Conservation (phyloP, 805 yeast species). For the Clavispora vitiphila region DNA sequence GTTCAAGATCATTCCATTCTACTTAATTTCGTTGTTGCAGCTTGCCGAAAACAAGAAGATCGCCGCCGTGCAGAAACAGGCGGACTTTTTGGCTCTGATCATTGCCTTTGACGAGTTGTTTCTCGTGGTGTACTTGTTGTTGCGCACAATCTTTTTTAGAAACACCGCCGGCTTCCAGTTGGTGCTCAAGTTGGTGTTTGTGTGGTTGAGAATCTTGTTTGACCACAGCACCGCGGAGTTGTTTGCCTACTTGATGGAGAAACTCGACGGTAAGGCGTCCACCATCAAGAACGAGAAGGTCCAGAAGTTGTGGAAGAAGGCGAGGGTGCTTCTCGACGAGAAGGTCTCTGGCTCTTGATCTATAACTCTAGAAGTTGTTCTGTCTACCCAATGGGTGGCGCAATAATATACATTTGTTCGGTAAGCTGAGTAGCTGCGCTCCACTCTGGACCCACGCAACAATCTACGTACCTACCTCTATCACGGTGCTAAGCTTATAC, state of each 20-base stretch:
- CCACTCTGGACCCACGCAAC: too few species aligned
- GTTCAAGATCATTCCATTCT: conserved; percentile 61
- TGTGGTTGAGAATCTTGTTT: conserved; percentile 67
- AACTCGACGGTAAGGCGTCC: conserved; percentile 39
- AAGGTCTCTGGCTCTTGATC: conserved; percentile 14
- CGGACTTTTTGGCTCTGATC: conserved; percentile 36
- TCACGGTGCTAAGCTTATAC: too few species aligned
- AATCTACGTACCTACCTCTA: too few species aligned
- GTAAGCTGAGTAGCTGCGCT: too few species aligned
- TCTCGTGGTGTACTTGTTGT: conserved; percentile 45
- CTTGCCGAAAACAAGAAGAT: conserved; percentile 39
- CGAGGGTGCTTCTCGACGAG: conserved; percentile 25
- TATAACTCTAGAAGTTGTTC: background rate
- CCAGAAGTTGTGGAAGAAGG: conserved; percentile 29
- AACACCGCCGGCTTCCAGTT: conserved; percentile 69
- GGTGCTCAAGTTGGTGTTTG: conserved; percentile 50
- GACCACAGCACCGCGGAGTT: conserved; percentile 43
- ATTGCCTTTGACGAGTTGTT: conserved; percentile 60
- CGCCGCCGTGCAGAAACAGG: conserved; percentile 33
- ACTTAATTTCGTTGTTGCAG: conserved; percentile 55
- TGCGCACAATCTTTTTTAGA: conserved; percentile 60
- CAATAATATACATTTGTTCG: too few species aligned
- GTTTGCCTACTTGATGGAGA: conserved; percentile 36
- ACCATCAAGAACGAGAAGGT: conserved; percentile 44
- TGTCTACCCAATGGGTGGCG: too few species aligned